Evolutionary conservation across 306 rosid genomes (phyloP).

Genomic region (Sechiopsis laciniata): DNA sequence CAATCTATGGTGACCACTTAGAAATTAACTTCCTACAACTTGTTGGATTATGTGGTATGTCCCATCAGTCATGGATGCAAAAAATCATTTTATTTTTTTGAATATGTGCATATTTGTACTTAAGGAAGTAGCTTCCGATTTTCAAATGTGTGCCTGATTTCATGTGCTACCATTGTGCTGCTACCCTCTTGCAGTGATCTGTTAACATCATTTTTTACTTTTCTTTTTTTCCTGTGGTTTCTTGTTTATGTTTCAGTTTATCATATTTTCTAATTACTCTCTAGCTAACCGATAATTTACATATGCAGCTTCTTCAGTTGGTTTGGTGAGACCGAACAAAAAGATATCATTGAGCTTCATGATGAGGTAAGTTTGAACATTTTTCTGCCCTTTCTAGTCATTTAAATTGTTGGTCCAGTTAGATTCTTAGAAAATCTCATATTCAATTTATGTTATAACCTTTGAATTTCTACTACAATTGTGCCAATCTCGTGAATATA

Average conservation of each 20-base stretch:
- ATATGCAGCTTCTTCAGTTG: constrained; percentile 62
- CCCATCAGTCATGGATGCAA: no score
- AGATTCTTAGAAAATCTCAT: no score
- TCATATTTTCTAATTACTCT: background rate
- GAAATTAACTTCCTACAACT: no score
- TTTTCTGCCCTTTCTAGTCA: background rate
- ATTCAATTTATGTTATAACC: no score
- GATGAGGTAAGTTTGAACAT: constrained; percentile 42
- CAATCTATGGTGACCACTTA: no score
- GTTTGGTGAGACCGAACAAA: constrained; percentile 51
- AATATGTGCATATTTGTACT: no score
- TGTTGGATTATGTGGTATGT: no score
- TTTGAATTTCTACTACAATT: background rate
- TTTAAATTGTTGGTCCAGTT: background rate
- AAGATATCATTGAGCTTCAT: constrained; percentile 39
- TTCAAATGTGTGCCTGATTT: background rate
- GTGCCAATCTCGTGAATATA: constrained; percentile 7
- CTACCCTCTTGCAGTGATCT: background rate
- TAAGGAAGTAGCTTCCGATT: background rate
- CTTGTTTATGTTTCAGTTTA: background rate
- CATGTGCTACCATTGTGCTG: background rate
- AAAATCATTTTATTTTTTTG: no score
- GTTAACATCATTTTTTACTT: background rate
- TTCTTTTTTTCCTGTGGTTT: background rate
- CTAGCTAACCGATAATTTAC: background rate